A percentile compares a stretch with the other conserved stretches of the same genome.
Evolutionary conservation across 176 grass and related monocot genomes (phyloP).

Genomic region (Carex myosuroides): DNA sequence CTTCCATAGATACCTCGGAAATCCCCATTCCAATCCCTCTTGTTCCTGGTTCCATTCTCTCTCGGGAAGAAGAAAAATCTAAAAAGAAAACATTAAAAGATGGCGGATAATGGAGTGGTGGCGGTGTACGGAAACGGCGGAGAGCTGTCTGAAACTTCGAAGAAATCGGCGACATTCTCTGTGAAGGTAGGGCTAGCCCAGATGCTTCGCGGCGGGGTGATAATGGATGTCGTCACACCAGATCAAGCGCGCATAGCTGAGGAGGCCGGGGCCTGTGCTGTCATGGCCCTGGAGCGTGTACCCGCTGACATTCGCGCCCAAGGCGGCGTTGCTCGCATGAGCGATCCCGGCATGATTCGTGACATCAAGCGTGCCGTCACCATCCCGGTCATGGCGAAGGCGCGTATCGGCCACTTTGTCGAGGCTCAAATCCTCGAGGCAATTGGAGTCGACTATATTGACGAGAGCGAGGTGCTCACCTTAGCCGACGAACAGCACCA

Average conservation of each 20-base stretch:
- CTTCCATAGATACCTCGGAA: not conserved
- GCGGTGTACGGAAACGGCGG: constrained; percentile 43
- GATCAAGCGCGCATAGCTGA: constrained; percentile 68
- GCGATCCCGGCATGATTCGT: constrained; percentile 60
- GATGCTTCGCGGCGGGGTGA: constrained; percentile 79
- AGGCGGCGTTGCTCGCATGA: constrained; percentile 74
- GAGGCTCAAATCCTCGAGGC: constrained; percentile 74
- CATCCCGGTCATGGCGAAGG: constrained; percentile 97
- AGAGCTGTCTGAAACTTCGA: constrained; percentile 31
- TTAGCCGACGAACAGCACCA: constrained; percentile 58
- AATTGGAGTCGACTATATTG: constrained; percentile 74
- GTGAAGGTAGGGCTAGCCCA: constrained; percentile 69
- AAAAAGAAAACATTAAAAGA: not conserved
- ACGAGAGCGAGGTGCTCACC: constrained; percentile 88
- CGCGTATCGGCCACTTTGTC: constrained; percentile 81
- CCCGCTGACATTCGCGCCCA: constrained; percentile 68
- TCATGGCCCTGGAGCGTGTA: constrained; percentile 79
- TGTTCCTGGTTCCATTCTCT: not conserved
- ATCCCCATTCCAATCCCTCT: not conserved
- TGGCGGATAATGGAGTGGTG: constrained; percentile 31
- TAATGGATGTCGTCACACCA: constrained; percentile 65
- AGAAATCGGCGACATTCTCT: constrained; percentile 47
- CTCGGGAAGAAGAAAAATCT: not conserved
- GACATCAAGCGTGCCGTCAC: constrained; percentile 94
- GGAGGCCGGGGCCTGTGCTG: constrained; percentile 72